Evolutionary conservation across 2,329 filamentous ascomycete genomes (phyloP), one percentile per base, ranked within the genome.

Genomic region (Penicillium hordei): DNA sequence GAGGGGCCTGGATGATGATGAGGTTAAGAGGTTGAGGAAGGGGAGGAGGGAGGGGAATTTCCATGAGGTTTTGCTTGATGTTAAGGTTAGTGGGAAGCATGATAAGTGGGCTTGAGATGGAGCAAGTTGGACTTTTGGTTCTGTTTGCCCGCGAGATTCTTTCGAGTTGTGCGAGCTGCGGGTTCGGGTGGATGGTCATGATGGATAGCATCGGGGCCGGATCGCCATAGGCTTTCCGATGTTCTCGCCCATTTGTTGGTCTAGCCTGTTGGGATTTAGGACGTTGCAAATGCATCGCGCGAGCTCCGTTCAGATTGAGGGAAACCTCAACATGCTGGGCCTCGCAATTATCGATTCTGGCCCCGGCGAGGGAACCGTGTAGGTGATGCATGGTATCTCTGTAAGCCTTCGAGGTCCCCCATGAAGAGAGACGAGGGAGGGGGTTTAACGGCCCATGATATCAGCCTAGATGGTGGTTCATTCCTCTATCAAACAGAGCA

Each of bases 51-150:
- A 97, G 67, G 94, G 94, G 0, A 88, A 93, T 72, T 97, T 94
- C 72, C 90, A 97, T 72, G 93, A 97, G 77, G 85, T 85, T 65
- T 76, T 97, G 69, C 76, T 97, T 63, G 88, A 95, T 76, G 80
- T 97, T 55, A 94, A 93, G 75, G 89, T 94, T 31, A 96, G 96
- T 79, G 87, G 87, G 55, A 96, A 96, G 78, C 93, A 96, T 76
- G 92, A 96, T 77, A 96, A 96, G 75, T 96, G 79, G 70, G 76
- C 76, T 44, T 78, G 70, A 66, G 43, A 31, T 23, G 19, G 9
- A 23, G 13, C 19, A 46, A 21, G 12, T 15, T 4, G 12, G 27
- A 17, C 21, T 43, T 31, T 31, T 5, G 12, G n/a, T 9, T 45
- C 42, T 13, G 8, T 29, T 19, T 10, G 23, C 25, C 4, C 6